Evolutionary conservation across 208 protist species (phyloP).

Genomic region (Leishmania turanica): DNA sequence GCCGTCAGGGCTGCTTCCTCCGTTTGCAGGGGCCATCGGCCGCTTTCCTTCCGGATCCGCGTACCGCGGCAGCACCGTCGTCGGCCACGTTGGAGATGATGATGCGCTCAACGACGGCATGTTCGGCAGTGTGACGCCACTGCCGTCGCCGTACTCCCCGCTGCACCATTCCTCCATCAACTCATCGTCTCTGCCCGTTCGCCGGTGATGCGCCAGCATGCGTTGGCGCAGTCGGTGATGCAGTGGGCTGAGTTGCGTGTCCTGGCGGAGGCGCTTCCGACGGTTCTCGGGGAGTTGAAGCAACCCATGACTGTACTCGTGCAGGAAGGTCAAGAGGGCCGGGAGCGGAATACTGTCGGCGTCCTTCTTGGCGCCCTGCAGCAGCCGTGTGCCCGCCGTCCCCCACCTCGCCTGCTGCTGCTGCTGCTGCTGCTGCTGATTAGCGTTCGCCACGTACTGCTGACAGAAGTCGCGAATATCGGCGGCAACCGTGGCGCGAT

Average conservation of each 20-base stretch:
- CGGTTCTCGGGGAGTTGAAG: constrained; percentile 48
- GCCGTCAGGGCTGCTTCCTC: background rate
- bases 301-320: constrained; percentile 82
- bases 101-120: constrained; percentile 1
- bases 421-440: constrained; percentile 8
- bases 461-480: constrained; percentile 73
- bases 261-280: constrained; percentile 65
- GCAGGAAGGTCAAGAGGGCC: constrained; percentile 60
- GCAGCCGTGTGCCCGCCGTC: background rate
- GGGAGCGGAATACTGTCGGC: constrained; percentile 51
- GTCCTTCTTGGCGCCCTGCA: constrained; percentile 1
- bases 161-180: constrained; percentile 34
- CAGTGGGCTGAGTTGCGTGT: constrained; percentile 9
- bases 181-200: constrained; percentile 40
- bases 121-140: background rate
- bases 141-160: constrained; percentile 11
- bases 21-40: background rate
- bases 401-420: constrained; percentile 12
- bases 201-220: constrained; percentile 56
- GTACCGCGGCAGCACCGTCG: background rate
- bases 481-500: constrained; percentile 60
- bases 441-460: constrained; percentile 40
- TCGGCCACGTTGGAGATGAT: background rate
- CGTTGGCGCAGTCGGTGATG: constrained; percentile 69
- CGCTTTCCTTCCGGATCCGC: constrained; percentile 1